phyloP scores from a whole-genome alignment of 768 basidiomycete species.

The Russula brevipes region DNA sequence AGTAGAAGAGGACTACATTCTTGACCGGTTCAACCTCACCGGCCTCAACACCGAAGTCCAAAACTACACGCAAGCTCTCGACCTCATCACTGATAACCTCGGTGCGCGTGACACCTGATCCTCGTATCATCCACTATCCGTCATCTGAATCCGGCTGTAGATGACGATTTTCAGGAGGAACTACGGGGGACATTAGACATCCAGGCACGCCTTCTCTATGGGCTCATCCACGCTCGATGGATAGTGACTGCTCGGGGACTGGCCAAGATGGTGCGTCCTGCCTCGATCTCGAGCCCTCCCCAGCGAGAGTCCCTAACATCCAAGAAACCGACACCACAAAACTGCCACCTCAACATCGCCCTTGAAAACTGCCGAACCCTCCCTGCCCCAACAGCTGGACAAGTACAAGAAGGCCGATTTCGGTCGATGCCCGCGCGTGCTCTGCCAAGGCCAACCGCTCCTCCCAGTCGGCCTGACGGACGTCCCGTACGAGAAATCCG shows the following conservation, averaged over 20 bases:
- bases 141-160: constrained; percentile 35
- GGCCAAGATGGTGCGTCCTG: constrained; percentile 76
- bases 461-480: constrained; percentile 96
- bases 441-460: constrained; percentile 91
- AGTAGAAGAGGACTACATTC: constrained; percentile 98
- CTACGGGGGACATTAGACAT: constrained; percentile 87
- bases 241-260: constrained; percentile 92
- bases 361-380: not conserved
- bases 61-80: constrained; percentile 89
- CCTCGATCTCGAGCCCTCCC: not conserved
- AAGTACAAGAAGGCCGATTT: constrained; percentile 99
- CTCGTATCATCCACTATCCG: not conserved
- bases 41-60: constrained; percentile 94
- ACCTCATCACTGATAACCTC: constrained; percentile 92
- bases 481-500: constrained; percentile 96
- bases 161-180: constrained; percentile 94
- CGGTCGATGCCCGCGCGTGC: constrained; percentile 94
- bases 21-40: constrained; percentile 97
- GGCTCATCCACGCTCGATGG: constrained; percentile 95
- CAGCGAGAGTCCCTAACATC: not conserved
- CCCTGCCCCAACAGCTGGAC: constrained; percentile 54
- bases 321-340: not conserved
- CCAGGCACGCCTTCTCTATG: constrained; percentile 89
- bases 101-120: constrained; percentile 46
- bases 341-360: not conserved